These are phyloP conservation scores for Emiliania huxleyi DNA, from an alignment of 78 protist species.

Conservation along the genomic window DNA sequence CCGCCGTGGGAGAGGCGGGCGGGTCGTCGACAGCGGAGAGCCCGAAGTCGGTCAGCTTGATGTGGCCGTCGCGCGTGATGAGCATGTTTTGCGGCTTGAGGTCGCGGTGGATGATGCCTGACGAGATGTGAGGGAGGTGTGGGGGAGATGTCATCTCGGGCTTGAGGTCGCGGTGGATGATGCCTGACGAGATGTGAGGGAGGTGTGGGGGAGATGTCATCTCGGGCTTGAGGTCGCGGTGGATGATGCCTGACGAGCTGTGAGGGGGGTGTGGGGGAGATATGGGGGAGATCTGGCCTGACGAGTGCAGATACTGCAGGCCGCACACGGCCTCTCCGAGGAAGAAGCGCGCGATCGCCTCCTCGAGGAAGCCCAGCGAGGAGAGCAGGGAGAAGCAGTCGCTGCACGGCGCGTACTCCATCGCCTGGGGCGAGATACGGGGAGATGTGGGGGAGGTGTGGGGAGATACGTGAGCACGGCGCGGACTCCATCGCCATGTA, in stretches of 20 bases:
- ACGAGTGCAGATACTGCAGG: conserved; percentile 70
- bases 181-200: neutral
- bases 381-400: conserved; percentile 62
- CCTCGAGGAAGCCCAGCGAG: conserved; percentile 62
- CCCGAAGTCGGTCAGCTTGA: conserved; percentile 94
- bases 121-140: neutral
- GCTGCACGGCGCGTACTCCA: conserved; percentile 81
- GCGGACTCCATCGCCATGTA: conserved; percentile 81
- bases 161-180: too few relatives aligned
- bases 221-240: too few relatives aligned
- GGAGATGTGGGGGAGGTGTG: too few relatives aligned
- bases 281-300: too few relatives aligned
- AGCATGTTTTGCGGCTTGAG: conserved; percentile 90
- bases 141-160: neutral
- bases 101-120: conserved; percentile 29
- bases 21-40: neutral
- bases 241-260: neutral
- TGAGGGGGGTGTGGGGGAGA: neutral
- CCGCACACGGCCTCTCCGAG: conserved; percentile 62
- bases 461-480: too few relatives aligned
- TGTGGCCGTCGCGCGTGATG: conserved; percentile 77
- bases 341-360: conserved; percentile 41
- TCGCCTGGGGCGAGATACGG: too few relatives aligned
- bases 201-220: neutral
- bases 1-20: neutral